Conservation (phyloP, 257 asterid species). For the Mitragyna speciosa region DNA sequence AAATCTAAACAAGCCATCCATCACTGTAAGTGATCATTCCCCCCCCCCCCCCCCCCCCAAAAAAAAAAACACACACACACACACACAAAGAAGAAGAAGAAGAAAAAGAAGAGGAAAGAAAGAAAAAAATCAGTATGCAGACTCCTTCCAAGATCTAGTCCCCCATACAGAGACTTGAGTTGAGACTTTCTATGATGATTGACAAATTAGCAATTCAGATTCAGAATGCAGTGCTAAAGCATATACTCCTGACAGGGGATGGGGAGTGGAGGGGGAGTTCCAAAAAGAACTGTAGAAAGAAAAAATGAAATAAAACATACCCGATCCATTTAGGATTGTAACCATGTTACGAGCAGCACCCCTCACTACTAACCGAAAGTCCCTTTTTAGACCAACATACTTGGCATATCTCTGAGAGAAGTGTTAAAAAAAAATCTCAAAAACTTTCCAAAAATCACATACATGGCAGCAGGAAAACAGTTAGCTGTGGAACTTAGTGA, state of each 20-base stretch:
- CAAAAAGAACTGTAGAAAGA: background rate
- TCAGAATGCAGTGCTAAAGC: background rate
- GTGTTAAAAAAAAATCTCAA: slow-evolving; percentile 3
- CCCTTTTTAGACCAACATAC: slow-evolving; percentile 92
- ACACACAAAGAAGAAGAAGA: too few relatives aligned
- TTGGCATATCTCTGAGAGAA: slow-evolving; percentile 79
- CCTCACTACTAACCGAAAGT: slow-evolving; percentile 92
- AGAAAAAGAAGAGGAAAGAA: too few relatives aligned
- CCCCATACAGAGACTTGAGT: background rate
- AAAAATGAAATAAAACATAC: slow-evolving; percentile 30
- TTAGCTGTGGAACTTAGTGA: background rate
- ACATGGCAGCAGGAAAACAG: background rate
- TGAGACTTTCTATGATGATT: background rate
- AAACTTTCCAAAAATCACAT: background rate
- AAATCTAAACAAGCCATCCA: background rate
- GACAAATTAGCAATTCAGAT: background rate
- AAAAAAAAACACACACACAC: background rate
- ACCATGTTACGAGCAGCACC: slow-evolving; percentile 99
- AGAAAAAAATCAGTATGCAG: background rate
- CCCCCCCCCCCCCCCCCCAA: too few relatives aligned
- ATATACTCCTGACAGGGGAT: background rate
- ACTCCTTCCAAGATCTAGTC: background rate
- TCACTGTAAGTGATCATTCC: background rate
- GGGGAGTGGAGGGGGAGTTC: background rate
- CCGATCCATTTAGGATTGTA: slow-evolving; percentile 87